phyloP scores from a whole-genome alignment of 768 basidiomycete species.

The Multifurca ochricompacta region DNA sequence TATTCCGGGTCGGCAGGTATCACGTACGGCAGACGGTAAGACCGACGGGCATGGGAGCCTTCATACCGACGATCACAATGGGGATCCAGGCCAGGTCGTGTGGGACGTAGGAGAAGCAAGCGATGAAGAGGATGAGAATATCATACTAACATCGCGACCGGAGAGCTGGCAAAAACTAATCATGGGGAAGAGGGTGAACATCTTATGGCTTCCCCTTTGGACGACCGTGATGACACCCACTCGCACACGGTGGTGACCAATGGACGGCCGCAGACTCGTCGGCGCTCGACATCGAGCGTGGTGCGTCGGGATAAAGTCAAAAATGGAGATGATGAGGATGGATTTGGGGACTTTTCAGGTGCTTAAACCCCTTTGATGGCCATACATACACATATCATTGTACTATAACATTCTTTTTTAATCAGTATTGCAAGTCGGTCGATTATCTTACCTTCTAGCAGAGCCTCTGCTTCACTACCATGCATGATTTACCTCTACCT shows the following conservation, averaged over 20 bases:
- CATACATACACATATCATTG: not conserved
- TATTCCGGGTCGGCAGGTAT: slow-evolving; percentile 23
- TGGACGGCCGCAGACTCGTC: slow-evolving; percentile 7
- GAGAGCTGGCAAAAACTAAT: slow-evolving; percentile 24
- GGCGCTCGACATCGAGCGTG: slow-evolving; percentile 16
- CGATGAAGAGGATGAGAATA: slow-evolving; percentile 50
- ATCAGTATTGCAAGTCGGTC: too few species aligned
- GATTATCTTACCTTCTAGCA: too few species aligned
- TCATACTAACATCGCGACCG: slow-evolving; percentile 30
- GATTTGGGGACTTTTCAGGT: slow-evolving; percentile 13
- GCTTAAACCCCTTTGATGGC: not conserved
- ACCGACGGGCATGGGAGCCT: slow-evolving; percentile 36
- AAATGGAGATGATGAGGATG: slow-evolving; percentile 4
- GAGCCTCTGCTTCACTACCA: too few species aligned
- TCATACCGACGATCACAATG: slow-evolving; percentile 27
- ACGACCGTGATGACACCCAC: slow-evolving; percentile 29
- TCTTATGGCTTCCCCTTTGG: slow-evolving; percentile 33
- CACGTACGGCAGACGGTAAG: slow-evolving; percentile 24
- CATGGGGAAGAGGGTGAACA: slow-evolving; percentile 32
- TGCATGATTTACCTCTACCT: too few species aligned
- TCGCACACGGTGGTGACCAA: not conserved
- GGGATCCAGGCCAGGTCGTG: slow-evolving; percentile 38
- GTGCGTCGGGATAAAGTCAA: not conserved
- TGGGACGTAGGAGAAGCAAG: slow-evolving; percentile 74
- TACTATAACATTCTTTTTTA: not conserved